phyloP scores from a whole-genome alignment of 208 protist species.

The Crithidia brevicula region DNA sequence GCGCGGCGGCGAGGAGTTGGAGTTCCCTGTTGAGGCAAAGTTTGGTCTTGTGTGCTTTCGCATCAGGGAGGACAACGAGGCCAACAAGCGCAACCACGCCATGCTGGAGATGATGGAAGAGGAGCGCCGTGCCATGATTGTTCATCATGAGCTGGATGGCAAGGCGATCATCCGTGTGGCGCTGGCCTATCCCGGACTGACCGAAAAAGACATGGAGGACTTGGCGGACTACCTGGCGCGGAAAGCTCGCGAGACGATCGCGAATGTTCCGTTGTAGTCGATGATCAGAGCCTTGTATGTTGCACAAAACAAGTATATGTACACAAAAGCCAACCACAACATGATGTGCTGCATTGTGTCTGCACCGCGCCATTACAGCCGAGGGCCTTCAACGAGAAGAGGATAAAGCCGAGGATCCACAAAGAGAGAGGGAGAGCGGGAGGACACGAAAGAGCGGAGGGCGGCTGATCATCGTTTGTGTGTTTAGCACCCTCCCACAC shows the following conservation, averaged over 20 bases:
- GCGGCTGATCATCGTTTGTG: too few relatives aligned
- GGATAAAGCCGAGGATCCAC: too few relatives aligned
- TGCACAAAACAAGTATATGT: too few relatives aligned
- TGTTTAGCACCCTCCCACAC: too few relatives aligned
- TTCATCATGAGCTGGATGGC: constrained; percentile 43
- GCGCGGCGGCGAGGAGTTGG: constrained; percentile 15
- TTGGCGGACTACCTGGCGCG: constrained; percentile 24
- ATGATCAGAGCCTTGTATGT: too few relatives aligned
- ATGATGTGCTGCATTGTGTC: too few relatives aligned
- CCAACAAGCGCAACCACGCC: constrained; percentile 32
- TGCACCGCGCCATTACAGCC: too few relatives aligned
- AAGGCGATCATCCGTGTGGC: constrained; percentile 34
- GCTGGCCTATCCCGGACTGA: constrained; percentile 38
- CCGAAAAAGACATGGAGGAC: constrained; percentile 40
- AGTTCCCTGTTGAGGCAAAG: constrained; percentile 40
- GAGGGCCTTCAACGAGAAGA: too few relatives aligned
- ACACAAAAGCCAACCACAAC: not conserved
- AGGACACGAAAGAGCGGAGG: too few relatives aligned
- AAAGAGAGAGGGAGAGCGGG: too few relatives aligned
- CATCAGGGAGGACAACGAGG: constrained; percentile 26
- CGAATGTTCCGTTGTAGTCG: constrained; percentile 13
- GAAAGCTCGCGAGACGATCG: constrained; percentile 28
- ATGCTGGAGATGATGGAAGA: constrained; percentile 32
- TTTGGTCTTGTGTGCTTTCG: constrained; percentile 54
- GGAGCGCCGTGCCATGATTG: constrained; percentile 38